Percentiles rank a stretch among this genome's conserved stretches.
Evolutionary conservation across 495 filamentous ascomycete species (phyloP).

Genomic region (Aeminium ludgeri): DNA sequence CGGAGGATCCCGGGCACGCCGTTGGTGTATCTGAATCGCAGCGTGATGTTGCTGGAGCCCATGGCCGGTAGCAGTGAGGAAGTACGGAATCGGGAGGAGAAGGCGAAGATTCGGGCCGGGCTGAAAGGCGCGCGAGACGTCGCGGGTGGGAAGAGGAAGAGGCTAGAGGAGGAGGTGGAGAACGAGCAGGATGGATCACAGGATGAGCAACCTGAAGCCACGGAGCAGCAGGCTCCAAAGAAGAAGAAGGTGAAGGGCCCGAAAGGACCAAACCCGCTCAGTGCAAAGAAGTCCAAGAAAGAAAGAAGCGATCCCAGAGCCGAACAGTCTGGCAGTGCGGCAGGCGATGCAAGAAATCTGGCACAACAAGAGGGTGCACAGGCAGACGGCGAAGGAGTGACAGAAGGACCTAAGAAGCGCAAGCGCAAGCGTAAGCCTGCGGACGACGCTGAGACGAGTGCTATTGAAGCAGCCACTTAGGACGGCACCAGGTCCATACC

Average conservation of each 20-base stretch:
- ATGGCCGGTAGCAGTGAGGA: constrained; percentile 50
- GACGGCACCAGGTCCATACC: no score
- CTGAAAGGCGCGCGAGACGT: constrained; percentile 25
- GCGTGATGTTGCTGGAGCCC: constrained; percentile 81
- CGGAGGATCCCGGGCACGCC: constrained; percentile 56
- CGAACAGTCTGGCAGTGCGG: no score
- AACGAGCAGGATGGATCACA: constrained; percentile 28
- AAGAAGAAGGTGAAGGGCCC: constrained; percentile 48
- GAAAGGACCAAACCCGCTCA: constrained; percentile 79
- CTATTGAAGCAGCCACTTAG: no score
- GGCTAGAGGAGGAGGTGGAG: constrained; percentile 22
- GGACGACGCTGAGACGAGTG: background rate
- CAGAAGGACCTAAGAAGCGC: constrained; percentile 15
- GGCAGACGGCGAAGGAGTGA: constrained; percentile 5
- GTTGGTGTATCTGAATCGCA: constrained; percentile 64
- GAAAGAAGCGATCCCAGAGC: background rate
- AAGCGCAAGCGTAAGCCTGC: constrained; percentile 21
- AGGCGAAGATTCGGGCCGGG: constrained; percentile 56
- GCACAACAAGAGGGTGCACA: background rate
- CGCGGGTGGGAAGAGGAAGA: constrained; percentile 28
- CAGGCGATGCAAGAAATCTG: no score
- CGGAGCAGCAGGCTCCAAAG: constrained; percentile 32
- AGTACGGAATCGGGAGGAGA: constrained; percentile 51
- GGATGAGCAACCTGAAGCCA: constrained; percentile 20
- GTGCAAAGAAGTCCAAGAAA: constrained; percentile 62